Evolutionary conservation across 2,329 filamentous ascomycete species (phyloP).

Genomic region (Talaromyces rugulosus): DNA sequence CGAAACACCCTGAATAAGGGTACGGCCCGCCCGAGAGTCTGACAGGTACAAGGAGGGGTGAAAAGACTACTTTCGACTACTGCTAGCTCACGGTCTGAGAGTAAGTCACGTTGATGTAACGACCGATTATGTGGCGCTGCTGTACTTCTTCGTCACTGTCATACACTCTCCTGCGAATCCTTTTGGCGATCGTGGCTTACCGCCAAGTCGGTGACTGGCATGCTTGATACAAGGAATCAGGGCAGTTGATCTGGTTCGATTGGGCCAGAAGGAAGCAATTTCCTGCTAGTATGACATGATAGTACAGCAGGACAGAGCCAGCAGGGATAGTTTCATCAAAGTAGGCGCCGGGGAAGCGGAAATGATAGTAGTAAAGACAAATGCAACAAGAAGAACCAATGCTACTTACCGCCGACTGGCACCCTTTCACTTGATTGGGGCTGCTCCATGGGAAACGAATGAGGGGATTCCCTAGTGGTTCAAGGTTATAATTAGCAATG

Average conservation of each 20-base stretch:
- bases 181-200: background rate
- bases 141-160: background rate
- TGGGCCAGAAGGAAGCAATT: background rate
- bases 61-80: background rate
- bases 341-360: conserved; percentile 5
- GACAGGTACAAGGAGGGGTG: background rate
- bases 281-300: conserved; percentile 5
- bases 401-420: conserved; percentile 1
- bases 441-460: conserved; percentile 4
- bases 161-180: background rate
- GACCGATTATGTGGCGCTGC: conserved; percentile 5
- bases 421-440: conserved; percentile 9
- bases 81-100: background rate
- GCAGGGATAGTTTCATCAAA: background rate
- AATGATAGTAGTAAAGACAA: background rate
- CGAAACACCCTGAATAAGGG: conserved; percentile 5
- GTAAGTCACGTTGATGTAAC: conserved; percentile 7
- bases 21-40: conserved; percentile 10
- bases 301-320: conserved; percentile 6
- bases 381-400: background rate
- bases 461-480: background rate
- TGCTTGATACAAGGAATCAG: background rate
- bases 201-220: background rate
- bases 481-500: conserved; percentile 8
- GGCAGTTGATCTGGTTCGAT: background rate